phyloP scores from a whole-genome alignment of 306 rosid species.

The Glycine soja region DNA sequence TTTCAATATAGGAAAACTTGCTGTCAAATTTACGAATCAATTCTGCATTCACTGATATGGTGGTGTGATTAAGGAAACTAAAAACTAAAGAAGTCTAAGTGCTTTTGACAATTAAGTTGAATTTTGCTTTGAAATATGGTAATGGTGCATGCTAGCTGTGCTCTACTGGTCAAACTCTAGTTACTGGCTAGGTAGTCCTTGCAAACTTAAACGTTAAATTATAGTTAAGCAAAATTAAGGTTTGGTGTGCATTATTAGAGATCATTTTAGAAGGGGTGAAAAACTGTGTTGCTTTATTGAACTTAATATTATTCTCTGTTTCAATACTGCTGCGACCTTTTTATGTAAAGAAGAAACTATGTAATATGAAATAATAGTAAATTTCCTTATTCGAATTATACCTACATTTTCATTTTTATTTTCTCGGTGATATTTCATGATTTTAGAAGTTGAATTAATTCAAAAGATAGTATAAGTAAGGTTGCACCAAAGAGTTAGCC shows the following conservation, averaged over 20 bases:
- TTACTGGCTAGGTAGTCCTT: conserved; percentile 13
- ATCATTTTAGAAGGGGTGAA: background rate
- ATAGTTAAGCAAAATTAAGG: conserved; percentile 7
- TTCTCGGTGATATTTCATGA: background rate
- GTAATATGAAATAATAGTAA: background rate
- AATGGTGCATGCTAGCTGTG: background rate
- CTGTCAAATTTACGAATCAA: too few relatives aligned
- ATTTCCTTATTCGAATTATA: background rate
- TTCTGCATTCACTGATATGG: background rate
- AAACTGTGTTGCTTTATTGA: background rate
- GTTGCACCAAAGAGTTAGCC: background rate
- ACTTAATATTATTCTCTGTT: too few relatives aligned
- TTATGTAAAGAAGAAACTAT: background rate
- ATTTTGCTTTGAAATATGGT: too few relatives aligned
- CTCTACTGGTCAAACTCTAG: conserved; percentile 30
- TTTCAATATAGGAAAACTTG: background rate
- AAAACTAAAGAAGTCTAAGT: too few relatives aligned
- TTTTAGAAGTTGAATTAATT: background rate
- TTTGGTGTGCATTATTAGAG: background rate
- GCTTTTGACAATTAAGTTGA: too few relatives aligned
- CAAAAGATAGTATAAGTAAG: background rate
- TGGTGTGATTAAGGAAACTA: conserved; percentile 11
- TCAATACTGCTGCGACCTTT: too few relatives aligned
- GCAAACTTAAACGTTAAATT: conserved; percentile 13
- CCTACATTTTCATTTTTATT: background rate